phyloP scores from a whole-genome alignment of 2,329 filamentous ascomycete species.

The Trichothecium roseum region DNA sequence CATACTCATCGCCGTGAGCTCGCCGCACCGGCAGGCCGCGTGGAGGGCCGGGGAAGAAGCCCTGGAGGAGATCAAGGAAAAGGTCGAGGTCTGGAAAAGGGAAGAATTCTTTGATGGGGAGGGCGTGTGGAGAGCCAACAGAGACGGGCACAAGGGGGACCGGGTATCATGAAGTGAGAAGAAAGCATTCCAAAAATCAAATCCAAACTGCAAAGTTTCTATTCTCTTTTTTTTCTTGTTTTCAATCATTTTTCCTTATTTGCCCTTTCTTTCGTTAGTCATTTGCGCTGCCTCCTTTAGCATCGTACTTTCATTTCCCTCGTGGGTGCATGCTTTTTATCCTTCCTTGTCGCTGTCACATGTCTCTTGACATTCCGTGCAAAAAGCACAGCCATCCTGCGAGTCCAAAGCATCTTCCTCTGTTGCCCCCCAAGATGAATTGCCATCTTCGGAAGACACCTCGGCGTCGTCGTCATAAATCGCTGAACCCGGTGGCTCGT shows the following conservation, averaged over 20 bases:
- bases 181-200: no score
- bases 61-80: slow-evolving; percentile 74
- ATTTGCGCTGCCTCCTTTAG: no score
- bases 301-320: no score
- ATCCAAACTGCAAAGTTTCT: not conserved
- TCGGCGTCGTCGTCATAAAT: no score
- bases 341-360: no score
- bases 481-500: no score
- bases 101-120: slow-evolving; percentile 76
- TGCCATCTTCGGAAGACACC: no score
- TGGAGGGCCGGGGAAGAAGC: slow-evolving; percentile 87
- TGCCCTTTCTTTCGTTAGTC: not conserved
- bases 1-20: slow-evolving; percentile 78
- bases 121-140: slow-evolving; percentile 80
- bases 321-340: no score
- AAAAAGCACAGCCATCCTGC: no score
- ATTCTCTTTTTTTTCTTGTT: not conserved
- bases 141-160: slow-evolving; percentile 56
- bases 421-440: no score
- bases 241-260: not conserved
- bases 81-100: slow-evolving; percentile 90
- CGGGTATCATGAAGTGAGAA: slow-evolving; percentile 22
- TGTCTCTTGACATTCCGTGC: no score
- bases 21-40: slow-evolving; percentile 71
- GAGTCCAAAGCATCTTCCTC: no score